Base-by-base conservation (phyloP, 2,329 filamentous ascomycete genomes). In the Didymella lethalis region DNA sequence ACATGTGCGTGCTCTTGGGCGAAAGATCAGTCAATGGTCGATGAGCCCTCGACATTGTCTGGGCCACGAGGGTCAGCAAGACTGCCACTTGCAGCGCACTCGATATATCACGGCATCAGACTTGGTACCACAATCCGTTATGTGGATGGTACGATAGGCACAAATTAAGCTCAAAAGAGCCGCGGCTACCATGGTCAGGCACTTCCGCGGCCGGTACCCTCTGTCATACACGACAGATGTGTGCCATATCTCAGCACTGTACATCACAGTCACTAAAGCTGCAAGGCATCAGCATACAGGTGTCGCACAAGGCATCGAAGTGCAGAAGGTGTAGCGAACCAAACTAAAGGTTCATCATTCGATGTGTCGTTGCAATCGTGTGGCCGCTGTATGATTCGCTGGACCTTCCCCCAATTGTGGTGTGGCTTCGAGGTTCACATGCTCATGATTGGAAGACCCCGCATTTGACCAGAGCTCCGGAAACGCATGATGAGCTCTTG, bases 341-440 rank as follows among this genome's bases (percentile, higher is more conserved):
- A 51, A 48, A 36, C 14, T 5, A 8, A 23, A 44, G 36, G n/a
- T 23, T 48, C 41, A 54, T 52, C 26, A 44, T 47, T 55, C 20
- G 29, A 62, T 64, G 59, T 65, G 59, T 64, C 58, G 61, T 64
- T 60, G 57, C 48, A 61, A 61, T 47, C 32, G 46, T 36, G 44
- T 47, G 18, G 16, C 26, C 23, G 29, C 14, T 23, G 4, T 59
- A 29, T 69, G 65, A 72, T 71, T 72, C 58, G 70, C 54, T 49
- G 47, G 34, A 65, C 58, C 60, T 63, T 34, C 48, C 41, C 12
- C 32, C 44, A 55, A 48, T 59, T 56, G 59, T 57, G 51, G 26
- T 62, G 56, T 45, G 59, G 61, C 57, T 61, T 46, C 54, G 50
- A 69, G 65, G 66, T 69, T 69, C 68, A 68, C 67, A 66, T 66